Evolutionary conservation across 495 filamentous ascomycete species (phyloP).

Genomic region (Amphirosellinia nigrospora): DNA sequence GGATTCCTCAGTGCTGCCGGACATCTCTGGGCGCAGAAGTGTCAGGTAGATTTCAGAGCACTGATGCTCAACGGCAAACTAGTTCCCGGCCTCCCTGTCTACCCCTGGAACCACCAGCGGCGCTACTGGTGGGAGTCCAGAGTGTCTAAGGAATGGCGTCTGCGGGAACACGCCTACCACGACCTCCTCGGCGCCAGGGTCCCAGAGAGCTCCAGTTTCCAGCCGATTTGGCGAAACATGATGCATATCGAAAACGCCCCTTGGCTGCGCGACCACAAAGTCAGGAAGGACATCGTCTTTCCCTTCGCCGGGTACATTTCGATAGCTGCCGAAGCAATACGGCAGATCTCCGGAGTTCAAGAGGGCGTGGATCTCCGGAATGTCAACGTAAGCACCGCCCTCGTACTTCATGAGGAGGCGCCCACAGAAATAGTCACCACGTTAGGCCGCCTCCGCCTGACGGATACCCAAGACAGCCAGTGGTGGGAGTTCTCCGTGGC

Average conservation of each 20-base stretch:
- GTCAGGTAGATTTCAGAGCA: no score
- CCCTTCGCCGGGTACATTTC: conserved; percentile 55
- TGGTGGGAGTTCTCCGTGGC: no score
- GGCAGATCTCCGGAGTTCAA: no score
- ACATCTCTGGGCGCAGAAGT: conserved; percentile 33
- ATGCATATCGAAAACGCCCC: conserved; percentile 46
- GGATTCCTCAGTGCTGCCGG: no score
- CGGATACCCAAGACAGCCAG: no score
- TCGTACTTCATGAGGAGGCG: no score
- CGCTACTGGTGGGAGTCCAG: conserved; percentile 52
- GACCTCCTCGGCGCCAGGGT: conserved; percentile 50
- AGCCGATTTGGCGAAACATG: conserved; percentile 50
- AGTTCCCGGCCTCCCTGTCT: conserved; percentile 41
- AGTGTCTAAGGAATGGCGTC: conserved; percentile 47
- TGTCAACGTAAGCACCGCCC: no score
- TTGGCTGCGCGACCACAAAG: conserved; percentile 55
- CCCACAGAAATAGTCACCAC: no score
- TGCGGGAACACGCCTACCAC: conserved; percentile 44
- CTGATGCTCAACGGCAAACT: no score
- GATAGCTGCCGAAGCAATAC: conserved; percentile 57
- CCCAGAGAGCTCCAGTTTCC: conserved; percentile 37
- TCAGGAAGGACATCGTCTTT: conserved; percentile 49
- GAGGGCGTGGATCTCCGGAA: no score
- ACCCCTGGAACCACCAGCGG: conserved; percentile 51
- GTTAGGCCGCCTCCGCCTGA: no score